A percentile compares a stretch with the other conserved stretches of the same genome.
Evolutionary conservation across 176 grass and related monocot species (phyloP).

Genomic region (Panicum miliaceum): DNA sequence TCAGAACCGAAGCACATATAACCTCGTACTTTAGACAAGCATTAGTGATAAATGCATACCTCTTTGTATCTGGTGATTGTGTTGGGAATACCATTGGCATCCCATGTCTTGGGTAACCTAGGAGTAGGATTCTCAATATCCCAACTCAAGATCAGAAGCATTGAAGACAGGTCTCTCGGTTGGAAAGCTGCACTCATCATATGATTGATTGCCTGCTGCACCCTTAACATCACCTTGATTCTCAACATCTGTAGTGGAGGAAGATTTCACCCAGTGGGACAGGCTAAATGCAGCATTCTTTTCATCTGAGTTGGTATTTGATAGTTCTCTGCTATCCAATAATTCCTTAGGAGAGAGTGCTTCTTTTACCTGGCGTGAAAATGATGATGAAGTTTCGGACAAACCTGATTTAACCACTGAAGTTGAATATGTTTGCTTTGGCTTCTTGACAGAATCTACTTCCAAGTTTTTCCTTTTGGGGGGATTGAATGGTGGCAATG

Average conservation of each 20-base stretch:
- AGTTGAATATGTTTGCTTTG: conserved; percentile 12
- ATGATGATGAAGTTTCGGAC: conserved; percentile 10
- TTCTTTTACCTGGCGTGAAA: conserved; percentile 36
- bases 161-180: conserved; percentile 33
- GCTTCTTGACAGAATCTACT: conserved; percentile 36
- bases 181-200: conserved; percentile 4
- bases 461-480: conserved; percentile 1
- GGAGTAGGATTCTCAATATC: conserved; percentile 36
- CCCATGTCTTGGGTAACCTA: conserved; percentile 40
- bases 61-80: conserved; percentile 72
- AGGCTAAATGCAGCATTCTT: conserved; percentile 49
- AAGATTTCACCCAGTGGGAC: conserved; percentile 58
- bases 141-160: conserved; percentile 38
- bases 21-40: neutral
- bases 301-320: conserved; percentile 46
- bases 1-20: neutral
- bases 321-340: conserved; percentile 19
- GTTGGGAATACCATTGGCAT: conserved; percentile 77
- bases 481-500: neutral
- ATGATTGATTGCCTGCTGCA: neutral
- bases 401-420: conserved; percentile 36
- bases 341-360: conserved; percentile 25
- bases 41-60: conserved; percentile 39
- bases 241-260: neutral
- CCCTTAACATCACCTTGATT: conserved; percentile 25